Evolutionary conservation across 495 filamentous ascomycete species (phyloP).

Genomic region (Aspergillus panamensis): DNA sequence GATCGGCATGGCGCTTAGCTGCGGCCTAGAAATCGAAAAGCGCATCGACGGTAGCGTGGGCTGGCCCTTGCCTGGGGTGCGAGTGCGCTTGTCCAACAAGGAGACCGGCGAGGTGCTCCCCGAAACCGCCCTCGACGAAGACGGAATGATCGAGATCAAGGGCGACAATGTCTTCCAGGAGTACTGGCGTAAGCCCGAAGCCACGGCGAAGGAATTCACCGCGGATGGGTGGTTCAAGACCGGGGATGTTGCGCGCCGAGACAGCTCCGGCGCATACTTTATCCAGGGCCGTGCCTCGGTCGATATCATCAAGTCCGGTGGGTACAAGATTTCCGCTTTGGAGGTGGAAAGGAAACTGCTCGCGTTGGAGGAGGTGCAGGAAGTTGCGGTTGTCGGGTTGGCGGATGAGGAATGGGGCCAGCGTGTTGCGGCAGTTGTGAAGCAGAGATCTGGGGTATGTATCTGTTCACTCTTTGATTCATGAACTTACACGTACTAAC

Average conservation of each 20-base stretch:
- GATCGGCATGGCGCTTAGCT: slow-evolving; percentile 47
- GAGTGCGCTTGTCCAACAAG: slow-evolving; percentile 41
- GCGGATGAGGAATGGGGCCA: slow-evolving; percentile 46
- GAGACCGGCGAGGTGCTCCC: slow-evolving; percentile 33
- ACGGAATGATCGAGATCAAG: slow-evolving; percentile 47
- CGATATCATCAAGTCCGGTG: slow-evolving; percentile 47
- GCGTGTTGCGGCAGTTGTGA: slow-evolving; percentile 42
- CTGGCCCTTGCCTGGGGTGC: slow-evolving; percentile 44
- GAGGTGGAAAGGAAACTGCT: slow-evolving; percentile 46
- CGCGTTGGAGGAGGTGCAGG: slow-evolving; percentile 33
- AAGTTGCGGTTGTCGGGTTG: slow-evolving; percentile 44
- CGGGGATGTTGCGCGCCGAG: slow-evolving; percentile 42
- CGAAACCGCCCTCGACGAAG: slow-evolving; percentile 29
- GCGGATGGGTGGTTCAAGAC: slow-evolving; percentile 49
- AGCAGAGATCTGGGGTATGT: slow-evolving; percentile 40
- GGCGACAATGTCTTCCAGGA: slow-evolving; percentile 44
- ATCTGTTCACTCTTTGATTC: not conserved
- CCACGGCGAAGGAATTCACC: slow-evolving; percentile 42
- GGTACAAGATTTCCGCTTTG: slow-evolving; percentile 46
- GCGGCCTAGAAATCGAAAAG: slow-evolving; percentile 34
- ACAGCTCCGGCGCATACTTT: slow-evolving; percentile 39
- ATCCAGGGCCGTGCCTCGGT: slow-evolving; percentile 47
- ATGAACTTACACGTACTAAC: slow-evolving; percentile 14
- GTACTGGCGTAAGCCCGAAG: slow-evolving; percentile 44
- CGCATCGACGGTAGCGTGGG: slow-evolving; percentile 46